Base-by-base conservation (phyloP, 805 yeast genomes). In the Nakazawaea siamensis region DNA sequence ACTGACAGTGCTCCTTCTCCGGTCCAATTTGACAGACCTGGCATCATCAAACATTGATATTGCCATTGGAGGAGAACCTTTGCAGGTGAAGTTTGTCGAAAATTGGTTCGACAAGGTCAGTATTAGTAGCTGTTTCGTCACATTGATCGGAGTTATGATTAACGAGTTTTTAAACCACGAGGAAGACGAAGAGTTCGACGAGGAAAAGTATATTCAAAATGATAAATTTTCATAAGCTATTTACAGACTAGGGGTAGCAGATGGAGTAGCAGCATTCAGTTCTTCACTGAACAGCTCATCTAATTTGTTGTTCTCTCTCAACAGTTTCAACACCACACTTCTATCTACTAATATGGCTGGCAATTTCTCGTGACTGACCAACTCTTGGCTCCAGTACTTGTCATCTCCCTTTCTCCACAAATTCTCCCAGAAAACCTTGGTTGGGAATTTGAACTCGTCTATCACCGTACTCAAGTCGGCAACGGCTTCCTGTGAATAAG, bases 401-500 rank as follows among this genome's bases (percentile, higher is more conserved):
- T 72, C 77, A 34, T 75, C 87, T 31, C 97, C 97, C 59, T 75
- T 76, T 56, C 95, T 72, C 94, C 94, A 87, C 35, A 73, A 63
- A 45, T 76, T 75, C 48, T 86, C 96, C 97, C 97, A 88, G 47
- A 65, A 68, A 17, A 86, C 63, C 29, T 62, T 70, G 25, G 79
- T 63, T 13, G 42, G 33, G 43, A 63, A 62, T 33, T 64, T 65
- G 42, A 78, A 65, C 41, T 76, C 80, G 37, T 80, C 87, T n/a
- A 80, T 62, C 9, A 79, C 78, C 34, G 75, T 68, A 21, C 75
- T 60, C 44, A 88, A 60, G 58, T 88, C 97, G 5, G 95, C 84
- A 19, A 85, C 86, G 1, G 96, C 82, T 56, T 88, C 97, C 55
- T 85, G 95, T 10, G 94, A 67, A 58, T 80, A 84, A 0, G 92